Percentiles rank a stretch among this genome's conserved stretches.
Conservation (phyloP, 2,329 filamentous ascomycete genomes). For the Sporothrix pseudoabietina region DNA sequence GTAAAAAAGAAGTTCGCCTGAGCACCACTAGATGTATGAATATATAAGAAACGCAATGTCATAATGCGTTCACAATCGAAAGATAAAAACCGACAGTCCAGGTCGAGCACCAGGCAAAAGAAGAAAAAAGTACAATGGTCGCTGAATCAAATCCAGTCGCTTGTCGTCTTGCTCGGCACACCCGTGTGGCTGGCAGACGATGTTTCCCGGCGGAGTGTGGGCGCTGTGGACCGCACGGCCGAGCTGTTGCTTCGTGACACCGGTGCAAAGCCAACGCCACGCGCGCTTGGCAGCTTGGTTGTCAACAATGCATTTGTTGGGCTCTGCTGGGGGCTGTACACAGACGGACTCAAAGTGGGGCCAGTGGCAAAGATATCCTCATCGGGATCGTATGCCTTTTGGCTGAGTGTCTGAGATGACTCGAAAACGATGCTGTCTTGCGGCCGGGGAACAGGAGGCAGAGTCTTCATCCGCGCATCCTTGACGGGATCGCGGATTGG, state of each 20-base stretch:
- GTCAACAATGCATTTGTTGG: constrained; percentile 43
- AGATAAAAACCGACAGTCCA: not conserved
- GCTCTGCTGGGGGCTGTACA: constrained; percentile 52
- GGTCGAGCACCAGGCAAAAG: not conserved
- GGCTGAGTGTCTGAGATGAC: constrained; percentile 27
- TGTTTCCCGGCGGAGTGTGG: constrained; percentile 16
- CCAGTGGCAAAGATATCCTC: constrained; percentile 24
- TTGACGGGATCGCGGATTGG: constrained; percentile 39
- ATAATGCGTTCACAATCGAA: not conserved
- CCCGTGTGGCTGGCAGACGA: constrained; percentile 27
- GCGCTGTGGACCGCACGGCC: constrained; percentile 2
- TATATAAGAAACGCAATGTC: not conserved
- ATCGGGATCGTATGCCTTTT: constrained; percentile 37
- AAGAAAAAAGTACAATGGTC: not conserved
- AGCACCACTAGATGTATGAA: not conserved
- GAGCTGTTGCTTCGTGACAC: constrained; percentile 37
- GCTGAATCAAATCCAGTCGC: constrained; percentile 35
- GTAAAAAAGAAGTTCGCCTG: not conserved
- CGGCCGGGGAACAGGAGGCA: constrained; percentile 45
- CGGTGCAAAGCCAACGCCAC: constrained; percentile 48
- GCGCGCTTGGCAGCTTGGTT: constrained; percentile 46
- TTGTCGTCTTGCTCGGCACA: constrained; percentile 17
- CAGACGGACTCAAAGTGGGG: constrained; percentile 53
- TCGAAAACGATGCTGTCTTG: constrained; percentile 20
- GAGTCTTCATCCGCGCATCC: constrained; percentile 43